Base-by-base conservation (phyloP, 805 yeast genomes). In the Lachancea sp. region DNA sequence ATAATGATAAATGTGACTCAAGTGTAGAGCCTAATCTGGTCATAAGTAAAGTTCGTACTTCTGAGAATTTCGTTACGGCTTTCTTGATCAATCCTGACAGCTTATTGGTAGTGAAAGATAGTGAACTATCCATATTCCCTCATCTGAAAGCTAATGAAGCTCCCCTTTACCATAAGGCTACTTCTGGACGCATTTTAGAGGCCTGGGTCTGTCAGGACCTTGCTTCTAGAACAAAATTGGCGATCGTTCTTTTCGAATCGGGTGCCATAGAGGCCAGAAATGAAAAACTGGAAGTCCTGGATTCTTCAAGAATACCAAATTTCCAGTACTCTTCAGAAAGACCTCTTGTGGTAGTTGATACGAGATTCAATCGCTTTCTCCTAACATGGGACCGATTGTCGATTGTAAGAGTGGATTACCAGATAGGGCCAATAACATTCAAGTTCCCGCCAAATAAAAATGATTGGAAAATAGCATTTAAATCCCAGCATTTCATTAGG, bases 321-420 rank as follows among this genome's bases (percentile, higher is more conserved):
- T n/a, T n/a, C 11, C 9, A 7, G 13, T 9, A 22, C 18, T n/a
- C 7, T 21, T 3, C 13, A 4, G 17, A 22, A 32, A 31, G 21
- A 21, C 24, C 26, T n/a, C 18, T 38, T 6, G 29, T 23, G 9
- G 15, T 22, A 5, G 30, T 19, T 11, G 41, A 38, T 32, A 20
- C 34, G 16, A 32, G 19, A 18, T 38, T 32, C 15, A 38, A 19
- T 18, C 36, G 41, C 8, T 23, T 32, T 12, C 32, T 30, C 16
- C 17, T 38, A 21, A 11, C 28, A 6, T 32, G 35, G 41, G 41
- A 38, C 26, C 31, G 37, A 7, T 15, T 23, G 13, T 24, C 35
- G 3, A 28, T 38, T n/a, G 16, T 19, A 12, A 23, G 20, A 18
- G 31, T 38, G 20, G 33, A 28, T 6, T 36, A 36, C 16, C 15